A percentile compares a stretch with the other conserved stretches of the same genome.
These are phyloP conservation scores for Pleurozium schreberi DNA, from an alignment of 225 moss, liverwort and hornwort species.

Conservation along the genomic window DNA sequence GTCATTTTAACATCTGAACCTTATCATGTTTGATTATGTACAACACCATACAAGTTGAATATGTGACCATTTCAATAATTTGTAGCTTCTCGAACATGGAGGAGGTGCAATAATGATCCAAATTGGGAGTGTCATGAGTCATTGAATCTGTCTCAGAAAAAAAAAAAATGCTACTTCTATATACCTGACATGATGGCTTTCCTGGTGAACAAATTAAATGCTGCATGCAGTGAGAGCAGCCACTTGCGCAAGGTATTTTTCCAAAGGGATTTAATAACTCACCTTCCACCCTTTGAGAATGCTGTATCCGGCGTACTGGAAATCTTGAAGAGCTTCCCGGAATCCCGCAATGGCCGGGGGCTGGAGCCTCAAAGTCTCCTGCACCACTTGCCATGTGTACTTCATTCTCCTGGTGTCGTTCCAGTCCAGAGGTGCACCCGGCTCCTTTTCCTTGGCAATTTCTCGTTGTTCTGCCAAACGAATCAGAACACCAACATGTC, in stretches of 20 bases:
- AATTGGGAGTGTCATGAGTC: not conserved
- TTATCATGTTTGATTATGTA: not conserved
- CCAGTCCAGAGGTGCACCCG: not conserved
- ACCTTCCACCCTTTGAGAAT: slow-evolving; percentile 38
- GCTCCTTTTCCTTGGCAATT: not conserved
- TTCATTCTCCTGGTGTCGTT: slow-evolving; percentile 32
- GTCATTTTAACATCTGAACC: not conserved
- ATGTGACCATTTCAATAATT: not conserved
- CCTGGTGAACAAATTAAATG: no score
- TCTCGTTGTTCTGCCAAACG: slow-evolving; percentile 4
- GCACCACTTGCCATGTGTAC: slow-evolving; percentile 32
- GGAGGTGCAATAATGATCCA: not conserved
- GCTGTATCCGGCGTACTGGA: slow-evolving; percentile 29
- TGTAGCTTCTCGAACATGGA: not conserved
- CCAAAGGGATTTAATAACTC: no score
- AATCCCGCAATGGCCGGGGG: not conserved
- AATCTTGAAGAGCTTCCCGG: slow-evolving; percentile 11
- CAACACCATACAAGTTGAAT: not conserved
- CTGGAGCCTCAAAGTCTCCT: slow-evolving; percentile 31
- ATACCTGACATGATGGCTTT: no score
- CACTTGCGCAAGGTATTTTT: no score
- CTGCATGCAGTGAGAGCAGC: no score
- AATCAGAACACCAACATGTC: not conserved
- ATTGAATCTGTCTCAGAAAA: not conserved
- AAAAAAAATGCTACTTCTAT: not conserved